phyloP scores from a whole-genome alignment of 2,329 filamentous ascomycete species.

The Xylariomycetidae sp. region DNA sequence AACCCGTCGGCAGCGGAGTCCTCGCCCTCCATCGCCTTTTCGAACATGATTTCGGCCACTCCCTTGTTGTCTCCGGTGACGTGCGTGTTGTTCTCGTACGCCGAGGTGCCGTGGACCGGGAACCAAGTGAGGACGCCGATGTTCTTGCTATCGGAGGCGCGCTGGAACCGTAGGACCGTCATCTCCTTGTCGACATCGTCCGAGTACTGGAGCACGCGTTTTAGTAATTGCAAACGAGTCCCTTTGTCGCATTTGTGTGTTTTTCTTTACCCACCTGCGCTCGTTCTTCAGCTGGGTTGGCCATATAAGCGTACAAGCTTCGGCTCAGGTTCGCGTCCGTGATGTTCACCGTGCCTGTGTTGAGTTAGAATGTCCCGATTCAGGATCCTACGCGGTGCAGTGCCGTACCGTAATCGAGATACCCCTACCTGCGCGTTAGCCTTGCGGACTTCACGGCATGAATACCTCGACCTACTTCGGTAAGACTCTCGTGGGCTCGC shows the following conservation, averaged over 20 bases:
- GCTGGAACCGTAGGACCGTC: conserved; percentile 69
- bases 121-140: conserved; percentile 87
- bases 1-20: conserved; percentile 56
- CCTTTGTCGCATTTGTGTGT: too few relatives aligned
- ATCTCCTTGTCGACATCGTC: conserved; percentile 62
- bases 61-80: conserved; percentile 92
- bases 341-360: conserved; percentile 48
- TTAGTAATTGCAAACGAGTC: too few relatives aligned
- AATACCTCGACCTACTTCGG: conserved; percentile 29
- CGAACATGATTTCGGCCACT: conserved; percentile 77
- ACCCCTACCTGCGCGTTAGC: conserved; percentile 40
- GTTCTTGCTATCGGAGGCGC: conserved; percentile 63
- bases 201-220: too few relatives aligned
- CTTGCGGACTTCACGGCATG: neutral
- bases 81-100: conserved; percentile 85
- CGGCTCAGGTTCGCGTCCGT: conserved; percentile 73
- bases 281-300: conserved; percentile 71
- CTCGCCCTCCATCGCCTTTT: conserved; percentile 56
- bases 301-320: conserved; percentile 77
- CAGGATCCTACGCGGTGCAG: neutral
- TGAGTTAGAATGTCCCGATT: conserved; percentile 6
- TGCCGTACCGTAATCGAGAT: conserved; percentile 54
- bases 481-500: conserved; percentile 66
- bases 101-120: conserved; percentile 82
- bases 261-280: too few relatives aligned